Evolutionary conservation across 352 stramenopile genomes (phyloP).

Genomic region (Plasmopara halstedii): DNA sequence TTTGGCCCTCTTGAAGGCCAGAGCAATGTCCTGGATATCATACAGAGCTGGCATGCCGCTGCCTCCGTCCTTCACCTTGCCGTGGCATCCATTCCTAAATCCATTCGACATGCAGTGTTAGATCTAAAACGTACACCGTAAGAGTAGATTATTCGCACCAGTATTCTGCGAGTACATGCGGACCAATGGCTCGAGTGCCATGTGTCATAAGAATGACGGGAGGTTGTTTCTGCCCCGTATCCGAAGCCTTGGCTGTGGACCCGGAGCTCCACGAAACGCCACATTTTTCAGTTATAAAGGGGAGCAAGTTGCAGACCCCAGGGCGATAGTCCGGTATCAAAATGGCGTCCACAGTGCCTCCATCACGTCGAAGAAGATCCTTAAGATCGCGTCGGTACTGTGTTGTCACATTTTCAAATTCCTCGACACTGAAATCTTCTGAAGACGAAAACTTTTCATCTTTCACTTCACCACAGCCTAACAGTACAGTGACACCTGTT

Average conservation of each 20-base stretch:
- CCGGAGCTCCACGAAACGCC: constrained; percentile 13
- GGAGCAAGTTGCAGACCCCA: constrained; percentile 62
- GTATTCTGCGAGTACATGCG: constrained; percentile 66
- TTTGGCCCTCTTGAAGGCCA: constrained; percentile 44
- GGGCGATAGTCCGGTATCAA: constrained; percentile 65
- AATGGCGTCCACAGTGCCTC: constrained; percentile 39
- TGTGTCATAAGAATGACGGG: constrained; percentile 68
- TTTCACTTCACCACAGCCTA: constrained; percentile 52
- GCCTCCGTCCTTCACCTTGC: constrained; percentile 35
- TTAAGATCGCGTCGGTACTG: constrained; percentile 59
- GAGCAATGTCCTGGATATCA: constrained; percentile 46
- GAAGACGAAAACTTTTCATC: constrained; percentile 15
- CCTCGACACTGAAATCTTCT: constrained; percentile 35
- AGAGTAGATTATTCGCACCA: constrained; percentile 27
- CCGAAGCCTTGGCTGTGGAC: constrained; percentile 3
- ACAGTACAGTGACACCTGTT: constrained; percentile 37
- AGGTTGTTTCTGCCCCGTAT: constrained; percentile 21
- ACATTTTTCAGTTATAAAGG: constrained; percentile 62
- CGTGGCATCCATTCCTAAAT: constrained; percentile 33
- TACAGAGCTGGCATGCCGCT: constrained; percentile 46
- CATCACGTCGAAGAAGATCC: constrained; percentile 36
- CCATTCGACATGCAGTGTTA: constrained; percentile 1
- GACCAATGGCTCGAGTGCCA: constrained; percentile 58
- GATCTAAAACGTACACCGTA: not conserved
- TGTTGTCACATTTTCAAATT: constrained; percentile 16